A percentile compares a stretch with the other conserved stretches of the same genome.
These are phyloP conservation scores for Priceomyces medius DNA, from an alignment of 805 yeast species.

Conservation along the genomic window DNA sequence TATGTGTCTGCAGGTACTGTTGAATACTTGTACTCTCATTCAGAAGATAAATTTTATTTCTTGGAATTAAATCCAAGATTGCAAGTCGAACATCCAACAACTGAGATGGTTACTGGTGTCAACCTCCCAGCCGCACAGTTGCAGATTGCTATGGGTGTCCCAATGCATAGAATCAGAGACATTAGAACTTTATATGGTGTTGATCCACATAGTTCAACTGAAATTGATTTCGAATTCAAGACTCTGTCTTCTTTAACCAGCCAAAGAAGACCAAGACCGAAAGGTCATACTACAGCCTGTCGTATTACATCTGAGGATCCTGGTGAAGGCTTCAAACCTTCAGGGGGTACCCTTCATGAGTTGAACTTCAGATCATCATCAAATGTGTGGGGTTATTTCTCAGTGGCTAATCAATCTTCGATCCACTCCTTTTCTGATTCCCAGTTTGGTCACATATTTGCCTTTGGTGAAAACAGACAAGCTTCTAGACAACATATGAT, in stretches of 20 bases:
- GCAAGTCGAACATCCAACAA: conserved; percentile 99
- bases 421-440: conserved; percentile 98
- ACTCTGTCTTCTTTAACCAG: conserved; percentile 66
- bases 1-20: conserved; percentile 99
- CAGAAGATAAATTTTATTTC: conserved; percentile 93
- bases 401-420: conserved; percentile 93
- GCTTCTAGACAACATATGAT: conserved; percentile 99
- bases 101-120: conserved; percentile 99
- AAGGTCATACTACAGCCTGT: conserved; percentile 99
- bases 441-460: conserved; percentile 98
- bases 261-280: conserved; percentile 92
- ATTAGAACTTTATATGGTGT: conserved; percentile 92
- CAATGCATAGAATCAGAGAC: conserved; percentile 91
- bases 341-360: conserved; percentile 95
- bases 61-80: conserved; percentile 96
- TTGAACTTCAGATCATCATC: conserved; percentile 95
- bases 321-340: conserved; percentile 98
- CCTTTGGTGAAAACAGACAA: conserved; percentile 98
- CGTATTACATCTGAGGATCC: conserved; percentile 99
- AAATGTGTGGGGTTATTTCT: conserved; percentile 99
- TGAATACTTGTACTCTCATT: conserved; percentile 91
- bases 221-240: conserved; percentile 86
- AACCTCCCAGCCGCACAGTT: conserved; percentile 98
- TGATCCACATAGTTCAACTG: conserved; percentile 89
- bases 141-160: conserved; percentile 99